Evolutionary conservation across 371 early-diverging fungal species (phyloP).

Genomic region (Mortierella sp.): DNA sequence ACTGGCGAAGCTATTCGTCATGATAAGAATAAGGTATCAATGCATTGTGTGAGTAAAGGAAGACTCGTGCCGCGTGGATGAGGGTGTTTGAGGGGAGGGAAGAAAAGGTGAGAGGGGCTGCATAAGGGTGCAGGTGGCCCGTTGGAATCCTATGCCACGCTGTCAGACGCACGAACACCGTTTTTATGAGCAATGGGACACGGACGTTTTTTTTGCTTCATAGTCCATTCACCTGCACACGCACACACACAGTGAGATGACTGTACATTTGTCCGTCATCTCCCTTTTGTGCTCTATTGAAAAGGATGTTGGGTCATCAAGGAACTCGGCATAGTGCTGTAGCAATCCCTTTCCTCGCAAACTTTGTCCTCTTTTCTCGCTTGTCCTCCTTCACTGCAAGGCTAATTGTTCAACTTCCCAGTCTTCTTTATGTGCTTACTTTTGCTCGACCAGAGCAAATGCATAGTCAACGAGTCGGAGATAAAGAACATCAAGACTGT

Average conservation of each 20-base stretch:
- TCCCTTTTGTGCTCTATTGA: not conserved
- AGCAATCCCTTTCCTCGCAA: constrained; percentile 8
- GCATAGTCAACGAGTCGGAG: not conserved
- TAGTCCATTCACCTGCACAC: not conserved
- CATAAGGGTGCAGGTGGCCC: not conserved
- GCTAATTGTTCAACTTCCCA: not conserved
- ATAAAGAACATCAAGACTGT: not conserved
- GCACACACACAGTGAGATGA: not conserved
- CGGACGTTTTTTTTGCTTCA: not conserved
- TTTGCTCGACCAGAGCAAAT: not conserved
- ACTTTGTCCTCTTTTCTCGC: not conserved
- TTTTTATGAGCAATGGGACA: constrained; percentile 14
- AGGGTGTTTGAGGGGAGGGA: not conserved
- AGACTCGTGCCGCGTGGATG: not conserved
- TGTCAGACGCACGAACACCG: not conserved
- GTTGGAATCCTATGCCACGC: constrained; percentile 10
- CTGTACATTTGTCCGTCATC: not conserved
- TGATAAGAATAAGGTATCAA: not conserved
- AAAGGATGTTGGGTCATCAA: constrained; percentile 7
- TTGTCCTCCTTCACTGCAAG: too few relatives aligned
- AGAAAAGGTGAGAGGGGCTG: not conserved
- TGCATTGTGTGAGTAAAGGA: not conserved
- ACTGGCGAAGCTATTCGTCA: constrained; percentile 56
- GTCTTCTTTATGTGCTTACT: not conserved
- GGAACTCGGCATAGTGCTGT: not conserved